Conservation (phyloP, 2,329 filamentous ascomycete species). For the Raffaelea arxii region DNA sequence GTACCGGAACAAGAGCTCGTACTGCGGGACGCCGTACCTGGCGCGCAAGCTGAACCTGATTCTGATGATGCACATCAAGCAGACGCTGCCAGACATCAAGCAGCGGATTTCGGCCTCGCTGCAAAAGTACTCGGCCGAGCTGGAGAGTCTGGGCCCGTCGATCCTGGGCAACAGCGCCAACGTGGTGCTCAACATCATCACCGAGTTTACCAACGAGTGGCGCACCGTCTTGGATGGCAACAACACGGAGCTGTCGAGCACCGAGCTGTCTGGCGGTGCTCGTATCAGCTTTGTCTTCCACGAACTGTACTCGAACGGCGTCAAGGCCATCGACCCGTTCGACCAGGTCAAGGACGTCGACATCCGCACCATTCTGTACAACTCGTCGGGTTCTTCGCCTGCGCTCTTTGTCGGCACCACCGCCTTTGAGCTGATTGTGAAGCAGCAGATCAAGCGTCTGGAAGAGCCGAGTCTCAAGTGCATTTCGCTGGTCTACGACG, state of each 20-base stretch:
- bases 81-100: conserved; percentile 97
- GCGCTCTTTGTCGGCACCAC: conserved; percentile 95
- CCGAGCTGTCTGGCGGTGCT: conserved; percentile 89
- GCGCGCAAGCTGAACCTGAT: conserved; percentile 96
- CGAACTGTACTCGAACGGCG: conserved; percentile 92
- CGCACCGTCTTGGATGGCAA: conserved; percentile 92
- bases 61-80: conserved; percentile 99
- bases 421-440: conserved; percentile 97
- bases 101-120: conserved; percentile 88
- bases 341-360: conserved; percentile 96
- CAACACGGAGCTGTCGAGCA: conserved; percentile 89
- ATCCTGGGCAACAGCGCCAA: conserved; percentile 94
- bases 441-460: conserved; percentile 93
- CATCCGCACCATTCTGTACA: conserved; percentile 94
- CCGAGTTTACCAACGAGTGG: conserved; percentile 97
- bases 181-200: conserved; percentile 97
- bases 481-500: conserved; percentile 93
- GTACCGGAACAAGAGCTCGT: conserved; percentile 96
- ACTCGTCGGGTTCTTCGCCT: conserved; percentile 96
- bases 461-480: conserved; percentile 97
- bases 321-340: conserved; percentile 96
- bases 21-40: conserved; percentile 95
- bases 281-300: conserved; percentile 99
- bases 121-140: conserved; percentile 79
- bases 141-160: conserved; percentile 77